These are phyloP conservation scores for Cyathus olla DNA, from an alignment of 1,284 basidiomycete genomes.

Conservation along the genomic window DNA sequence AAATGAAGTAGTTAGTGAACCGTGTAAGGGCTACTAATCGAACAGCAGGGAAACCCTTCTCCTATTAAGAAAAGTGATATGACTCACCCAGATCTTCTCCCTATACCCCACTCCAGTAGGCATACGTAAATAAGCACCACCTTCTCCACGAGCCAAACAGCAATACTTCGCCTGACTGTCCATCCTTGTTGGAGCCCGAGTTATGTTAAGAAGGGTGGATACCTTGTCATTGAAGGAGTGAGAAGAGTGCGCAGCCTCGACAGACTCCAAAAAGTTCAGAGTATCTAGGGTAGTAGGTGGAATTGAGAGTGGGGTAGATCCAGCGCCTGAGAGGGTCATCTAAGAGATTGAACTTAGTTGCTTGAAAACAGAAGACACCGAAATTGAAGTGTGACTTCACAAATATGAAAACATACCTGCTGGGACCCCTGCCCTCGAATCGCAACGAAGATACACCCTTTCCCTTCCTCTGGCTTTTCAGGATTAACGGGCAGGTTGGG, in stretches of 20 bases:
- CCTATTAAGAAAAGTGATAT: neutral
- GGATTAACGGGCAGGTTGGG: conserved; percentile 88
- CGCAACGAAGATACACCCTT: conserved; percentile 88
- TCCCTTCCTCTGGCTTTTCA: conserved; percentile 66
- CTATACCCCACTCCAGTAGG: conserved; percentile 86
- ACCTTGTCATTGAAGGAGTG: conserved; percentile 87
- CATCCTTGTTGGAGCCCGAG: conserved; percentile 84
- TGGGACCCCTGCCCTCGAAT: conserved; percentile 86
- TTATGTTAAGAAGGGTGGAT: conserved; percentile 77
- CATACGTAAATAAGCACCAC: conserved; percentile 91
- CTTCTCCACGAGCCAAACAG: conserved; percentile 89
- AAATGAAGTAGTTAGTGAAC: conserved; percentile 3
- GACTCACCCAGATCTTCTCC: conserved; percentile 91
- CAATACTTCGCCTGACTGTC: conserved; percentile 99
- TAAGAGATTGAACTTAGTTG: conserved; percentile 20
- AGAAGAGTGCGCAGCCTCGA: conserved; percentile 93
- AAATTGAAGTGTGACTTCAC: neutral
- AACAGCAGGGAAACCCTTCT: too few species aligned
- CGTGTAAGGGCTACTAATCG: neutral
- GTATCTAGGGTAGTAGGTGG: conserved; percentile 56
- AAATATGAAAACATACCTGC: conserved; percentile 72
- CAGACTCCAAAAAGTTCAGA: conserved; percentile 90
- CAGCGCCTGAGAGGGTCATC: conserved; percentile 55
- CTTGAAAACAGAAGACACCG: neutral
- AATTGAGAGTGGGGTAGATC: conserved; percentile 59